A percentile compares a stretch with the other conserved stretches of the same genome.
Conservation (phyloP, 371 early-diverging fungal species). For the Circinella minor region DNA sequence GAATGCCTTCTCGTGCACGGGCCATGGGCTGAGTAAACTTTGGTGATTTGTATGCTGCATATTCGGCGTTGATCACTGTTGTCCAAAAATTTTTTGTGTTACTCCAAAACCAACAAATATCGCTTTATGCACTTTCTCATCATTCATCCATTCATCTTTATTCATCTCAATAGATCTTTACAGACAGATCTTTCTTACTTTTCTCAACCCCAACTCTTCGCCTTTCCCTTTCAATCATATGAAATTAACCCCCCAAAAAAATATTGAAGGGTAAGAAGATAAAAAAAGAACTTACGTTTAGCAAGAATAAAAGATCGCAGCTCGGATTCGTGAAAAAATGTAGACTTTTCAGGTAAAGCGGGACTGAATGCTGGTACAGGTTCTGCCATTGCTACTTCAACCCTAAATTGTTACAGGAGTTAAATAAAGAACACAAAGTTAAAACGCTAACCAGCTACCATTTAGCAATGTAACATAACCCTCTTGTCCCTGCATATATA, state of each 20-base stretch:
- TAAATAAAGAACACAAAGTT: neutral
- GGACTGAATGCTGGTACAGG: slow-evolving; percentile 77
- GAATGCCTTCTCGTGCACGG: slow-evolving; percentile 63
- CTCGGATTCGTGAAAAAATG: slow-evolving; percentile 58
- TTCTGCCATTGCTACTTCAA: slow-evolving; percentile 62
- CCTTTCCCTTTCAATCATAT: neutral
- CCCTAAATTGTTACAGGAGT: slow-evolving; percentile 26
- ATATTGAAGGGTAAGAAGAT: neutral
- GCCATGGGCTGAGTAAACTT: slow-evolving; percentile 60
- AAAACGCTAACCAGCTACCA: neutral
- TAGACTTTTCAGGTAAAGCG: slow-evolving; percentile 59
- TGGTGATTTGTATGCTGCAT: slow-evolving; percentile 81
- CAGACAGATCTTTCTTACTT: too few relatives aligned
- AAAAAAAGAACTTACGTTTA: slow-evolving; percentile 48
- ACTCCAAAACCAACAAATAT: neutral
- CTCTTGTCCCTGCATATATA: neutral
- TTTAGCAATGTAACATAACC: neutral
- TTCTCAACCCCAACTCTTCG: neutral
- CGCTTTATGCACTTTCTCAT: too few relatives aligned
- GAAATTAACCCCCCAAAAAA: neutral
- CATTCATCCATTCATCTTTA: too few relatives aligned
- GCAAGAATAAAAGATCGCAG: slow-evolving; percentile 65
- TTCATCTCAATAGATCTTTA: too few relatives aligned
- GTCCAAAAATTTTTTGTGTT: neutral
- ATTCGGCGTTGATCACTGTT: slow-evolving; percentile 77